Percentiles rank a stretch among this genome's conserved stretches.
phyloP scores from a whole-genome alignment of 2,329 filamentous ascomycete species.

The Aspergillus sp. region DNA sequence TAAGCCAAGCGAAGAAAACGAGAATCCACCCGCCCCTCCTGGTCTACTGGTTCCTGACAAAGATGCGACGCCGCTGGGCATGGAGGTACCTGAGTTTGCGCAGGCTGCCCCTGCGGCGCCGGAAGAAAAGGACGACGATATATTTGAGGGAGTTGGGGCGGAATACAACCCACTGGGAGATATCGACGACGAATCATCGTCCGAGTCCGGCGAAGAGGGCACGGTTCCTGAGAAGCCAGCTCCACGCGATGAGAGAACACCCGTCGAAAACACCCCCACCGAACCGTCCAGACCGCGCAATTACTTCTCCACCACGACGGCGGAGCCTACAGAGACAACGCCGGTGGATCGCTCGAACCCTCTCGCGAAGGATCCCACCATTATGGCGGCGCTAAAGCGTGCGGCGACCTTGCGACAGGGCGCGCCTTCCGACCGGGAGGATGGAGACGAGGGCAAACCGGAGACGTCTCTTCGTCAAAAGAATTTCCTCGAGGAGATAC shows the following conservation, averaged over 20 bases:
- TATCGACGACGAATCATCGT: constrained; percentile 38
- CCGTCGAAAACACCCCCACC: constrained; percentile 7
- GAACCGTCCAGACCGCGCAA: constrained; percentile 34
- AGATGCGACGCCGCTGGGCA: constrained; percentile 40
- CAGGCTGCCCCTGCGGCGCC: constrained; percentile 24
- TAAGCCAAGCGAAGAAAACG: constrained; percentile 21
- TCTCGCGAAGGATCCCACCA: constrained; percentile 60
- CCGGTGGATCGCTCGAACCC: constrained; percentile 28
- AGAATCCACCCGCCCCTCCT: too few relatives aligned
- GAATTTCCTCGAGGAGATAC: constrained; percentile 59
- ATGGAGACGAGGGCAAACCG: constrained; percentile 44
- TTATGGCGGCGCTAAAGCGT: constrained; percentile 77
- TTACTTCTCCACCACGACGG: constrained; percentile 34
- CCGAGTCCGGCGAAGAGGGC: constrained; percentile 32
- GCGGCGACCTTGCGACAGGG: constrained; percentile 54
- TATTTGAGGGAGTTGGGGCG: constrained; percentile 51
- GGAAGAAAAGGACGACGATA: constrained; percentile 49
- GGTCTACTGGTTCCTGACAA: constrained; percentile 36
- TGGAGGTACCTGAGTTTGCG: constrained; percentile 40
- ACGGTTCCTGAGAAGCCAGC: constrained; percentile 14
- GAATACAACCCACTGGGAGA: constrained; percentile 53
- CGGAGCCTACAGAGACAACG: constrained; percentile 49
- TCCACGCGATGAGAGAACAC: constrained; percentile 4
- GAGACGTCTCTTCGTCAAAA: constrained; percentile 60
- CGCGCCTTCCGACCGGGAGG: constrained; percentile 33